These are phyloP conservation scores for Rhytidhysteron rufulum DNA, from an alignment of 2,329 filamentous ascomycete species.

Conservation along the genomic window DNA sequence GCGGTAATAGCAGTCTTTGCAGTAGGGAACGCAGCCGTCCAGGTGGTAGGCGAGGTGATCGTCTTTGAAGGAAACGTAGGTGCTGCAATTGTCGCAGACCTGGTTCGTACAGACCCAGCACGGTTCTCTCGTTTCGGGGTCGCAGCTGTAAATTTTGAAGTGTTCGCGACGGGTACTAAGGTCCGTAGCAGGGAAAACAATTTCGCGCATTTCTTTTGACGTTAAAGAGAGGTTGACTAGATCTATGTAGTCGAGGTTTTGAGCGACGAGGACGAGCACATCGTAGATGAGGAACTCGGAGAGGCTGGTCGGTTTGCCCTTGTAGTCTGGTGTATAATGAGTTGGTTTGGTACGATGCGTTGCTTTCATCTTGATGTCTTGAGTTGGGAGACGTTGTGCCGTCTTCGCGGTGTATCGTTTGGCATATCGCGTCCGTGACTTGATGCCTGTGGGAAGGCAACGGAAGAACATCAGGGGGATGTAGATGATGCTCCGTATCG, in stretches of 20 bases:
- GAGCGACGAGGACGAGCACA: slow-evolving; percentile 20
- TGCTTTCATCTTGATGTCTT: slow-evolving; percentile 4
- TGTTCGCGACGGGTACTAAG: slow-evolving; percentile 11
- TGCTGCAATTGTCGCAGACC: slow-evolving; percentile 15
- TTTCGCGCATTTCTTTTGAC: slow-evolving; percentile 21
- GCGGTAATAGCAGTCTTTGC: slow-evolving; percentile 17
- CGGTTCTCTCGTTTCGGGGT: slow-evolving; percentile 1
- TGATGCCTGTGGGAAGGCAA: slow-evolving; percentile 14
- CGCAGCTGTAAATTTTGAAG: slow-evolving; percentile 22
- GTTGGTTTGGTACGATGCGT: slow-evolving; percentile 4
- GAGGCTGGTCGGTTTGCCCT: slow-evolving; percentile 10
- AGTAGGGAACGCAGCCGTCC: slow-evolving; percentile 19
- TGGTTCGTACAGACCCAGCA: slow-evolving; percentile 23
- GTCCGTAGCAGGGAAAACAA: slow-evolving; percentile 18
- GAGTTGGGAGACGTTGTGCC: slow-evolving; percentile 5
- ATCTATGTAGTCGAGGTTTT: slow-evolving; percentile 26
- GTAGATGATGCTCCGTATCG: slow-evolving; percentile 5
- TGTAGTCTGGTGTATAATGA: slow-evolving; percentile 4
- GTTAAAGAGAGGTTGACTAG: slow-evolving; percentile 17
- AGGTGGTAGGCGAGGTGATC: slow-evolving; percentile 14
- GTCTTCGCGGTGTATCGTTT: slow-evolving; percentile 15
- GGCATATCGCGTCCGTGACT: slow-evolving; percentile 13
- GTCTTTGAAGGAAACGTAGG: slow-evolving; percentile 6
- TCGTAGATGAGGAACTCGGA: slow-evolving; percentile 28
- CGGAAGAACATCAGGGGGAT: slow-evolving; percentile 14